phyloP scores from a whole-genome alignment of 805 yeast species.

The Nakazawaea ishiwadae region DNA sequence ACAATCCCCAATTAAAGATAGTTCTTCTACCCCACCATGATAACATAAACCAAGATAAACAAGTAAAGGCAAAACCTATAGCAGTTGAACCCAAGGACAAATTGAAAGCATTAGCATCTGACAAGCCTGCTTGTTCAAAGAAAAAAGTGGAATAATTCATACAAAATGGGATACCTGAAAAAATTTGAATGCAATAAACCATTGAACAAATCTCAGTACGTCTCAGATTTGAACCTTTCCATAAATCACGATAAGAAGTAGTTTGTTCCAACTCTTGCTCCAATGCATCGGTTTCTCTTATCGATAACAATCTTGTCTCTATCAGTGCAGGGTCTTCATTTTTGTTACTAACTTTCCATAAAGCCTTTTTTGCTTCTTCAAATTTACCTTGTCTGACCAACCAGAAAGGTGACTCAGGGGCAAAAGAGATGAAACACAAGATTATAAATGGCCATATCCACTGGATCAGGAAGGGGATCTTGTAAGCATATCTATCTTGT shows the following conservation, averaged over 20 bases:
- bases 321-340: slow-evolving; percentile 30
- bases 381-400: slow-evolving; percentile 35
- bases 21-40: slow-evolving; percentile 32
- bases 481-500: slow-evolving; percentile 34
- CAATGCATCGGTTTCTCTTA: background rate
- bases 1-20: slow-evolving; percentile 33
- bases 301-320: slow-evolving; percentile 18
- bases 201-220: slow-evolving; percentile 43
- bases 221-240: slow-evolving; percentile 38
- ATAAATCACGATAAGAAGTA: slow-evolving; percentile 32
- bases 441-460: slow-evolving; percentile 58
- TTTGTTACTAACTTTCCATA: slow-evolving; percentile 24
- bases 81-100: slow-evolving; percentile 41
- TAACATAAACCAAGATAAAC: slow-evolving; percentile 35
- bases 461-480: slow-evolving; percentile 54
- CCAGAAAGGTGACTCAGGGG: slow-evolving; percentile 62
- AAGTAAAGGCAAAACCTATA: slow-evolving; percentile 40
- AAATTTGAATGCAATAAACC: slow-evolving; percentile 40
- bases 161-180: slow-evolving; percentile 36
- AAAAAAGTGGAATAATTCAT: slow-evolving; percentile 44
- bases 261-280: slow-evolving; percentile 3
- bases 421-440: slow-evolving; percentile 32
- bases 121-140: slow-evolving; percentile 43
- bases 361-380: slow-evolving; percentile 37
- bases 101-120: slow-evolving; percentile 36